Percentiles rank a stretch among this genome's conserved stretches.
Evolutionary conservation across 192 early-diverging fungal genomes (phyloP).

Genomic region (Podila horticola): DNA sequence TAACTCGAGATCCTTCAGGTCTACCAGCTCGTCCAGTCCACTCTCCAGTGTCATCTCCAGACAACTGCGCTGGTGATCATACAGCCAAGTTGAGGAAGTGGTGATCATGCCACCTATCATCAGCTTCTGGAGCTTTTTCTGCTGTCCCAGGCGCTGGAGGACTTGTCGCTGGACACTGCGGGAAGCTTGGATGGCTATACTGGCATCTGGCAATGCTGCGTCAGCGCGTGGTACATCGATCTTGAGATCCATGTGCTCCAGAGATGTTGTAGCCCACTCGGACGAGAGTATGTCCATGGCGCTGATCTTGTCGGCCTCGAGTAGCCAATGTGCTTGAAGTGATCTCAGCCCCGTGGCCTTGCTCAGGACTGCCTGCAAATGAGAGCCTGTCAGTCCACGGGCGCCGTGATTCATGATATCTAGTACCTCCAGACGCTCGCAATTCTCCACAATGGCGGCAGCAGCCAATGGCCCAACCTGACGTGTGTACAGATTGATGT

Average conservation of each 20-base stretch:
- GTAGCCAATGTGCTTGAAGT: constrained; percentile 10
- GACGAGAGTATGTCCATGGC: background rate
- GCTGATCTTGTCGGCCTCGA: background rate
- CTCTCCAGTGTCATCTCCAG: constrained; percentile 5
- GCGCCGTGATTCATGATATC: background rate
- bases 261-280: constrained; percentile 6
- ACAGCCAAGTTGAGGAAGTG: background rate
- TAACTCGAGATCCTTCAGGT: background rate
- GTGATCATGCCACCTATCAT: background rate
- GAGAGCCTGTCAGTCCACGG: background rate
- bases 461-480: background rate
- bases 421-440: background rate
- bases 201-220: background rate
- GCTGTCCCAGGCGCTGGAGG: constrained; percentile 7
- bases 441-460: background rate
- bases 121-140: background rate
- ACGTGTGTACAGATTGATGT: background rate
- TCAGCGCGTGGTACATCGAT: constrained; percentile 1
- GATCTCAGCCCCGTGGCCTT: background rate
- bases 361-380: background rate
- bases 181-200: background rate
- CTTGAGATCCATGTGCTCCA: constrained; percentile 9
- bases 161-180: constrained; percentile 5
- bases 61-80: background rate
- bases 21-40: constrained; percentile 1